Evolutionary conservation across 345 rosid genomes (phyloP).

Genomic region (Lumnitzera racemosa): DNA sequence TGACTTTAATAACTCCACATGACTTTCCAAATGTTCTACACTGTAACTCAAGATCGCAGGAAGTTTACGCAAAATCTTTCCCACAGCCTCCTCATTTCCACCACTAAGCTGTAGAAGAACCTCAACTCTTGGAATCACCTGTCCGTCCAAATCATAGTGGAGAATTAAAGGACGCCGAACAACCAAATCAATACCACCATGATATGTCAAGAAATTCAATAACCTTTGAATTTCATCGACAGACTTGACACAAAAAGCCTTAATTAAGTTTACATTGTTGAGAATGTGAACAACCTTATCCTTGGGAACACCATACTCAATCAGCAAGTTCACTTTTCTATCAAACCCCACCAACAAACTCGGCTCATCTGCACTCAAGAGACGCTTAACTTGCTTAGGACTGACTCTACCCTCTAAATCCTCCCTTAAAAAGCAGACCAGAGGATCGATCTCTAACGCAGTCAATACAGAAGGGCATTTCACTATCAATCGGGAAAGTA

Average conservation of each 20-base stretch:
- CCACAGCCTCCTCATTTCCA: conserved; percentile 52
- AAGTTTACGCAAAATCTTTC: conserved; percentile 42
- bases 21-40: conserved; percentile 43
- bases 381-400: conserved; percentile 39
- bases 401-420: conserved; percentile 43
- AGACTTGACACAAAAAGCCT: conserved; percentile 49
- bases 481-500: conserved; percentile 39
- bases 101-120: conserved; percentile 56
- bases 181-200: conserved; percentile 49
- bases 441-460: conserved; percentile 38
- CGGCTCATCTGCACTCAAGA: conserved; percentile 33
- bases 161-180: conserved; percentile 51
- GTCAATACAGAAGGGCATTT: conserved; percentile 42
- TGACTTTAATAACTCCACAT: conserved; percentile 49
- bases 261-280: conserved; percentile 50
- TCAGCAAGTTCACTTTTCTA: conserved; percentile 23
- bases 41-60: conserved; percentile 56
- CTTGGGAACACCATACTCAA: conserved; percentile 32
- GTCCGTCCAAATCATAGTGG: conserved; percentile 51
- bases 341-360: conserved; percentile 39
- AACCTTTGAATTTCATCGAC: conserved; percentile 52
- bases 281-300: conserved; percentile 51
- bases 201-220: conserved; percentile 44
- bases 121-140: conserved; percentile 53
- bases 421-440: conserved; percentile 31